Percentiles rank a stretch among this genome's conserved stretches.
phyloP scores from a whole-genome alignment of 345 rosid species.

The Litchi chinensis region DNA sequence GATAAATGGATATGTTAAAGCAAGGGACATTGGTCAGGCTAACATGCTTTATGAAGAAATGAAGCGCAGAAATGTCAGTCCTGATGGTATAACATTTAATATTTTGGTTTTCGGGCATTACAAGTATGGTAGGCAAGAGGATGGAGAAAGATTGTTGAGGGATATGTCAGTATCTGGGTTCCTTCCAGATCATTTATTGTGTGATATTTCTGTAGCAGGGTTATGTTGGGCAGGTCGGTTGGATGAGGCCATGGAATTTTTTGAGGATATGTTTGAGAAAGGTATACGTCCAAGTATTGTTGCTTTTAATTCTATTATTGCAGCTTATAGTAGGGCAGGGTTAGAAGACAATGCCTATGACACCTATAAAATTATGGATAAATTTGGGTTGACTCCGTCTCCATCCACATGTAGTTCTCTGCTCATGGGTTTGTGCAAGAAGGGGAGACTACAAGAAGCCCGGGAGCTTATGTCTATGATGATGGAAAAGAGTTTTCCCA shows the following conservation, averaged over 20 bases:
- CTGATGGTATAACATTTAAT: constrained; percentile 70
- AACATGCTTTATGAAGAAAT: constrained; percentile 58
- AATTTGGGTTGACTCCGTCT: constrained; percentile 54
- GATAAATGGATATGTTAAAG: constrained; percentile 71
- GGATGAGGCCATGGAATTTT: constrained; percentile 52
- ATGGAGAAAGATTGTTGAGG: constrained; percentile 50
- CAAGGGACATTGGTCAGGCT: constrained; percentile 58
- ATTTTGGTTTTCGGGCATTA: constrained; percentile 61
- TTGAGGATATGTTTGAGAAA: constrained; percentile 55
- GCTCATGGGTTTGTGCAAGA: constrained; percentile 62
- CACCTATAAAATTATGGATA: constrained; percentile 50
- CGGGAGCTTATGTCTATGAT: constrained; percentile 50
- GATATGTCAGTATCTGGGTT: constrained; percentile 39
- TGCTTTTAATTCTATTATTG: constrained; percentile 68
- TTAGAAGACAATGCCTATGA: constrained; percentile 51
- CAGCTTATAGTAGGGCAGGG: constrained; percentile 59
- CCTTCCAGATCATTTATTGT: constrained; percentile 40
- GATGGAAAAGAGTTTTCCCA: constrained; percentile 51
- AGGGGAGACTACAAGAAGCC: constrained; percentile 55
- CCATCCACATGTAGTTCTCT: constrained; percentile 64
- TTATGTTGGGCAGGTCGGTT: constrained; percentile 67
- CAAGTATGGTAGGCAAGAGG: constrained; percentile 58
- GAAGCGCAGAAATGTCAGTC: constrained; percentile 51
- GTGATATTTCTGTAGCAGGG: constrained; percentile 58
- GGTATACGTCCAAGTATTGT: constrained; percentile 56